Conservation (phyloP, 768 basidiomycete species). For the Scleroderma bovista region DNA sequence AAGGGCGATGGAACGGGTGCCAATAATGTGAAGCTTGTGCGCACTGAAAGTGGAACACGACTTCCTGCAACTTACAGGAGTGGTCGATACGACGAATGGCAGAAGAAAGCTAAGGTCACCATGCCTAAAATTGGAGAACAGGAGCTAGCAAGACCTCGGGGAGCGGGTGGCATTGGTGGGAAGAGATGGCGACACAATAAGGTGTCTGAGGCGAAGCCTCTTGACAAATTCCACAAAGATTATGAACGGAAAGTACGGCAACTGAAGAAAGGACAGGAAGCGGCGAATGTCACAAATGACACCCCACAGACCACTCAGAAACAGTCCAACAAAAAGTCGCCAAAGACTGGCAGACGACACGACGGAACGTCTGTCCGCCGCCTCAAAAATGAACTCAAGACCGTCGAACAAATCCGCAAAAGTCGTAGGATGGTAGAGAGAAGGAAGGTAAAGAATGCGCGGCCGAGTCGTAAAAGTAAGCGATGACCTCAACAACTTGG, state of each 20-base stretch:
- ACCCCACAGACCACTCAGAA: constrained; percentile 18
- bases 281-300: constrained; percentile 20
- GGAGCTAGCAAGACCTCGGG: constrained; percentile 44
- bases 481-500: constrained; percentile 9
- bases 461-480: constrained; percentile 44
- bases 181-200: constrained; percentile 73
- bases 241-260: constrained; percentile 72
- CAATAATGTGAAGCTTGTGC: constrained; percentile 91
- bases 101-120: constrained; percentile 62
- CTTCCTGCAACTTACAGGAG: constrained; percentile 90
- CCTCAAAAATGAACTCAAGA: constrained; percentile 82
- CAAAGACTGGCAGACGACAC: constrained; percentile 40
- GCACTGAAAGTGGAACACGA: constrained; percentile 86
- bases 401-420: constrained; percentile 82
- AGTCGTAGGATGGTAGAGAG: constrained; percentile 59
- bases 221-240: constrained; percentile 66
- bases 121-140: constrained; percentile 81
- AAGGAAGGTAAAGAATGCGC: constrained; percentile 75
- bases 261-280: constrained; percentile 48
- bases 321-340: constrained; percentile 24
- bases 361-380: constrained; percentile 55
- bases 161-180: constrained; percentile 34
- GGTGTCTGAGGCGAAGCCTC: constrained; percentile 57
- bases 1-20: constrained; percentile 80
- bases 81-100: constrained; percentile 96